Evolutionary conservation across 495 filamentous ascomycete species (phyloP).

Genomic region (Podospora pseudoanserina): DNA sequence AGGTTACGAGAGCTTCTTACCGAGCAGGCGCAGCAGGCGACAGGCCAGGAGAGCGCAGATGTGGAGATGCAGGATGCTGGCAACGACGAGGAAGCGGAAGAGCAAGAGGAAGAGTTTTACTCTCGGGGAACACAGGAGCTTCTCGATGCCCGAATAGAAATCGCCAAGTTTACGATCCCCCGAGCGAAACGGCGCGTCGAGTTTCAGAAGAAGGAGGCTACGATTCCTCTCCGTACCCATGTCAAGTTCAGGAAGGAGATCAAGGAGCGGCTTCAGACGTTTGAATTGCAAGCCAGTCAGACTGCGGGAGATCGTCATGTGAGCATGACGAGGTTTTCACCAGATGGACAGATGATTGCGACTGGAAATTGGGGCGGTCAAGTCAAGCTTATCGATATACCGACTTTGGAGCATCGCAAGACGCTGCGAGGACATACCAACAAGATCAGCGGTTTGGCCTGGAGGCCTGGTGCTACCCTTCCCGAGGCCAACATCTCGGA

Average conservation of each 20-base stretch:
- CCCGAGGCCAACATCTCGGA: conserved; percentile 63
- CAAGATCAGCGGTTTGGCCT: conserved; percentile 83
- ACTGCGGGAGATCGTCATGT: conserved; percentile 87
- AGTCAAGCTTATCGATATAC: conserved; percentile 79
- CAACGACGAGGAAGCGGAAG: conserved; percentile 62
- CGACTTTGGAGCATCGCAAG: conserved; percentile 70
- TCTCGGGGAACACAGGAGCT: conserved; percentile 74
- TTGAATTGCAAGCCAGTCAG: conserved; percentile 89
- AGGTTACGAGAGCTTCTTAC: conserved; percentile 78
- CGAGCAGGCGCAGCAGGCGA: conserved; percentile 60
- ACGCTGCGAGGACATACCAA: conserved; percentile 78
- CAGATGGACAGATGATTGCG: conserved; percentile 76
- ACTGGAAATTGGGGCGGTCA: conserved; percentile 89
- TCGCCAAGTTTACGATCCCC: conserved; percentile 83
- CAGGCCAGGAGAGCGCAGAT: conserved; percentile 52
- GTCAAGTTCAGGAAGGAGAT: conserved; percentile 85
- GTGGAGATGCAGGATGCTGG: conserved; percentile 61
- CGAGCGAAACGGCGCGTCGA: conserved; percentile 72
- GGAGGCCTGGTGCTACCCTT: conserved; percentile 82
- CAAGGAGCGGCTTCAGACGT: conserved; percentile 76
- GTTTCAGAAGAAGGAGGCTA: conserved; percentile 72
- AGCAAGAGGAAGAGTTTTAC: conserved; percentile 95
- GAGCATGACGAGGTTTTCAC: conserved; percentile 85
- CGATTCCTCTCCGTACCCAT: conserved; percentile 79
- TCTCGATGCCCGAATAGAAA: conserved; percentile 70